phyloP scores from a whole-genome alignment of 129 eudicot genomes.

The Pseudognaphalium luteoalbum region DNA sequence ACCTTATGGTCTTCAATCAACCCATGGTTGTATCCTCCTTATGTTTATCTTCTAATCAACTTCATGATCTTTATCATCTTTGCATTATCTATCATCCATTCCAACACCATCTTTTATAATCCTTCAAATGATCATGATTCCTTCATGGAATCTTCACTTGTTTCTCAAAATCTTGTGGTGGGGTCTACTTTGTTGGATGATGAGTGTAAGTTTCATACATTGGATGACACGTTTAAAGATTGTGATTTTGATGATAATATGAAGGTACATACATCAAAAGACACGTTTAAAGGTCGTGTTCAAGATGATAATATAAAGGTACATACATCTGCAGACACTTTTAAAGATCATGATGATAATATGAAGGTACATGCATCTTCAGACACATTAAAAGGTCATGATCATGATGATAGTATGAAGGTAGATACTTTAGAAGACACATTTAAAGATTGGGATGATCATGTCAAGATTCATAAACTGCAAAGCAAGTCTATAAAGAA shows the following conservation, averaged over 20 bases:
- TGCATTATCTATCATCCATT: slow-evolving; percentile 32
- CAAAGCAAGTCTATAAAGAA: slow-evolving; percentile 33
- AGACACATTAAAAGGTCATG: not conserved
- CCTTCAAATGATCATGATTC: slow-evolving; percentile 23
- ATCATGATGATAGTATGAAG: slow-evolving; percentile 4
- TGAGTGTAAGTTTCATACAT: slow-evolving; percentile 15
- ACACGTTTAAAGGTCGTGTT: not conserved
- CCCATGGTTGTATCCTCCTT: slow-evolving; percentile 57
- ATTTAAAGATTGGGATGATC: not conserved
- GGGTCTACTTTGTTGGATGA: slow-evolving; percentile 10
- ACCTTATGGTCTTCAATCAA: slow-evolving; percentile 36
- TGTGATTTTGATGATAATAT: not conserved
- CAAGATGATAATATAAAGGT: slow-evolving; percentile 11
- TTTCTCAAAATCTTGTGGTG: not conserved
- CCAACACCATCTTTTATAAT: slow-evolving; percentile 33
- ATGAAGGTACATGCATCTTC: not conserved
- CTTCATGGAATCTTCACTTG: slow-evolving; percentile 16
- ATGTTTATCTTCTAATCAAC: slow-evolving; percentile 57
- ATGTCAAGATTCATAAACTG: not conserved
- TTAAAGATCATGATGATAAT: not conserved
- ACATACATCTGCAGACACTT: not conserved
- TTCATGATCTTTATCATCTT: slow-evolving; percentile 51
- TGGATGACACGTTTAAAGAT: not conserved
- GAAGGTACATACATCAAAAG: slow-evolving; percentile 1
- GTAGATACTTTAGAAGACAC: slow-evolving; percentile 5